Evolutionary conservation across 352 stramenopile species (phyloP), one percentile per base, ranked within the genome.

Genomic region (Pseudoperonospora humuli): DNA sequence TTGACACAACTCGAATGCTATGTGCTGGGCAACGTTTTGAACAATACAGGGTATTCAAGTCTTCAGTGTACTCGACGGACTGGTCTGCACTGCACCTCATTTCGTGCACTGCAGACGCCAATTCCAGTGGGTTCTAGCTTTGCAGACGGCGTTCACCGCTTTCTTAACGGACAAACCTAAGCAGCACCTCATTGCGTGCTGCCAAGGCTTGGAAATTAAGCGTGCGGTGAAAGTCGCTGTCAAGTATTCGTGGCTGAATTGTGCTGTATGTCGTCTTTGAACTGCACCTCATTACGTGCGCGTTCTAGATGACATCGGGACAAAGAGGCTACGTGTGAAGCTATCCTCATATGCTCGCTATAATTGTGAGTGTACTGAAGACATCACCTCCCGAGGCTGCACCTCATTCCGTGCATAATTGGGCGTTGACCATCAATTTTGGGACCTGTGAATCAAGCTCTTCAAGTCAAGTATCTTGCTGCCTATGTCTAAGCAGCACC

Each of bases 211-310:
- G 7, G 11, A 32, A 34, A 25, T 40, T 41, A 1, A 31, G 28
- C 8, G 27, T 24, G 45, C 8, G 11, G 31, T 42, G 6, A 17
- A 31, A 7, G 7, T 45, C 38, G 32, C 33, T 45, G 39, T 42
- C 41, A 38, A 53, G 29, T 41, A 39, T 50, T 43, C 18, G 7
- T 37, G 15, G 25, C 23, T 26, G 19, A 45, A 32, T 42, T n/a
- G 45, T 33, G n/a, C 42, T 35, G 39, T 34, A 33, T 51, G 29
- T 15, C 7, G 15, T 45, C 5, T 37, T 18, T 39, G 33, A 52
- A 48, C 21, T 46, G 50, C 50, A 61, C 41, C 50, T 65, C 56
- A 65, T 64, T 59, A 40, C 49, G 49, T 64, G 54, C 42, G 29
- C 31, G 18, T 46, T 50, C 26, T 14, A 36, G 11, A 35, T 35